Evolutionary conservation across 306 rosid species (phyloP), one percentile per base, ranked within the genome.

Genomic region (Nissolia schottii): DNA sequence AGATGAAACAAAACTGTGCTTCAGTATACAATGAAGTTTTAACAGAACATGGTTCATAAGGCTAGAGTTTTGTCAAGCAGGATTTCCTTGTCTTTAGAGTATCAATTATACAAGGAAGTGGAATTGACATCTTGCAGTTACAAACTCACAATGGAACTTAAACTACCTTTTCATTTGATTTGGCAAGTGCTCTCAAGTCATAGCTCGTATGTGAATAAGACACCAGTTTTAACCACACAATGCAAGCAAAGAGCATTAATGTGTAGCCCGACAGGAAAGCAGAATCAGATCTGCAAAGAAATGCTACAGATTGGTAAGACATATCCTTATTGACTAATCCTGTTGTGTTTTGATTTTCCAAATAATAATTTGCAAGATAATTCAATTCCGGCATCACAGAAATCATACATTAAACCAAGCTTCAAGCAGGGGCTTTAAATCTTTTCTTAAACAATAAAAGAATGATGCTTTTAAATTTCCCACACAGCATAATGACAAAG

Each of bases 131-230:
- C 38, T 62, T 18, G 49, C n/a, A 13, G 14, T 58, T 32, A 73
- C 45, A 62, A 68, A 76, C 45, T 59, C 64, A 57, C 70, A 65
- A 56, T 37, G 41, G 19, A 68, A 66, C 59, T 50, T 48, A 16
- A 13, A 38, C 56, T 85, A 95, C 99, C 99, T 95, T 85, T 15
- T 81, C 96, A 81, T 55, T 64, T 77, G 84, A 76, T 80, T 48
- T 77, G 64, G 82, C 37, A 50, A 83, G 65, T 16, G 74, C 74
- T 88, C 99, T 84, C 88, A 85, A 43, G 78, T 89, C 99, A 87
- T 86, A 85, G 84, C 73, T 95, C 4, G 96, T 81, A 77, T 95
- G 99, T 13, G 87, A 92, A 82, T 85, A 92, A 43, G 99, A 95
- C 19, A 95, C 90, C 78, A 95, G 81, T 75, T 95, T 92, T 70